phyloP scores from a whole-genome alignment of 202 grass and related monocot genomes.

The Schoenoplectus tabernaemontani region DNA sequence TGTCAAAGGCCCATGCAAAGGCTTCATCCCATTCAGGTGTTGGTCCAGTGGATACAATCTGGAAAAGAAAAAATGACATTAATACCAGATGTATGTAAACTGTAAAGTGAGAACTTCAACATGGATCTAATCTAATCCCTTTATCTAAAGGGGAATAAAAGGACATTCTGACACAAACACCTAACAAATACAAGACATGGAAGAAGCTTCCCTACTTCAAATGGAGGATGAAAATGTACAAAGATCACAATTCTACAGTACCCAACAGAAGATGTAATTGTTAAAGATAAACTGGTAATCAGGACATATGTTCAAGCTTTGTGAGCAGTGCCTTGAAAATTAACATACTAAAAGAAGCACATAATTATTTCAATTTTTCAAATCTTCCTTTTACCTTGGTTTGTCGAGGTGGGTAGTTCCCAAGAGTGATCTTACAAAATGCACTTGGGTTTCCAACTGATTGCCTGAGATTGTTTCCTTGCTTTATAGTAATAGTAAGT shows the following conservation, averaged over 20 bases:
- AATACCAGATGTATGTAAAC: background rate
- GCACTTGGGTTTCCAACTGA: constrained; percentile 97
- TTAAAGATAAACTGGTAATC: background rate
- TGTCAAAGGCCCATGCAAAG: constrained; percentile 97
- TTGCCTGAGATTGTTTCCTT: constrained; percentile 82
- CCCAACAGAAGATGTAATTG: background rate
- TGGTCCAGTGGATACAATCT: constrained; percentile 93
- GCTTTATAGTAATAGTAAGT: constrained; percentile 93
- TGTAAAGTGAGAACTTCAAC: background rate
- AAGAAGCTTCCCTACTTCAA: background rate
- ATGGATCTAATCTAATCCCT: background rate
- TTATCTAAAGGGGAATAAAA: no score
- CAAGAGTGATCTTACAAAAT: constrained; percentile 98
- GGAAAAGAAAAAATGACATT: background rate
- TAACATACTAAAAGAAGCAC: background rate
- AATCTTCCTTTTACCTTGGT: constrained; percentile 63
- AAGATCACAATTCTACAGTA: background rate
- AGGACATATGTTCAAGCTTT: background rate
- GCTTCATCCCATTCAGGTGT: constrained; percentile 97
- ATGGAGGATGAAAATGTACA: background rate
- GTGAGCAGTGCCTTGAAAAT: background rate
- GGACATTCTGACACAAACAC: no score
- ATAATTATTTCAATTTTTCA: background rate
- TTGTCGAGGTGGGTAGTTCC: constrained; percentile 81
- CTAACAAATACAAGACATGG: background rate